Percentiles rank a stretch among this genome's conserved stretches.
These are phyloP conservation scores for Hirschioporus abietinus DNA, from an alignment of 768 basidiomycete species.

Conservation along the genomic window DNA sequence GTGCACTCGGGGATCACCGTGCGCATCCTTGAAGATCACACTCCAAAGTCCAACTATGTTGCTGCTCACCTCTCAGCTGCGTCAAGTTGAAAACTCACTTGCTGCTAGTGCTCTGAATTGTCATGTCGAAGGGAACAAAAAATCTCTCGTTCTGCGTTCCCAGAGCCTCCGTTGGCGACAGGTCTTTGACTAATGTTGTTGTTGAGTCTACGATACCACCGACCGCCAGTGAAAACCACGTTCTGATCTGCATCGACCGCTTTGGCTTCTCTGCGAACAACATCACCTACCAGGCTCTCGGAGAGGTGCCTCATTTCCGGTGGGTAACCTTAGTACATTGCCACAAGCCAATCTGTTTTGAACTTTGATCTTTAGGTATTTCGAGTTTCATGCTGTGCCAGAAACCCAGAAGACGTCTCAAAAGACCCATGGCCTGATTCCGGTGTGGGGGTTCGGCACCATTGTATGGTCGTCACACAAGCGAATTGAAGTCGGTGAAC, in stretches of 20 bases:
- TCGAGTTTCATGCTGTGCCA: constrained; percentile 57
- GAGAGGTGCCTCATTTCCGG: constrained; percentile 38
- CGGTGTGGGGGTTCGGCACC: constrained; percentile 71
- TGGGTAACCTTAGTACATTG: constrained; percentile 10
- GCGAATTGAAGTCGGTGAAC: constrained; percentile 47
- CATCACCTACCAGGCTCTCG: constrained; percentile 58
- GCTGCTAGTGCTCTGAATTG: neutral
- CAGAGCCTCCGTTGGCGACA: constrained; percentile 30
- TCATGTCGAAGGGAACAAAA: neutral
- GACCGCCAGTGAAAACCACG: constrained; percentile 36
- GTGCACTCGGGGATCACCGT: no score
- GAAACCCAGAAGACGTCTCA: constrained; percentile 32
- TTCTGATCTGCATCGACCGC: constrained; percentile 54
- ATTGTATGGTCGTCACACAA: constrained; percentile 44
- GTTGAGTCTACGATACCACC: constrained; percentile 18
- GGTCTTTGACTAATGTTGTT: constrained; percentile 25
- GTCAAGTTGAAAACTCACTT: no score
- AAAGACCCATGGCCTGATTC: constrained; percentile 55
- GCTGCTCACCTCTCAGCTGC: no score
- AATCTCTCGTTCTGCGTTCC: constrained; percentile 36
- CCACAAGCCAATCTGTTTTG: no score
- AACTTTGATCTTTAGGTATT: constrained; percentile 42
- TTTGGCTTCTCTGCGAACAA: constrained; percentile 74
- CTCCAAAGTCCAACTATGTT: no score
- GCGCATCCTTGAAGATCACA: no score